A percentile compares a stretch with the other conserved stretches of the same genome.
These are phyloP conservation scores for Penicillium steckii DNA, from an alignment of 495 filamentous ascomycete species.

Conservation along the genomic window DNA sequence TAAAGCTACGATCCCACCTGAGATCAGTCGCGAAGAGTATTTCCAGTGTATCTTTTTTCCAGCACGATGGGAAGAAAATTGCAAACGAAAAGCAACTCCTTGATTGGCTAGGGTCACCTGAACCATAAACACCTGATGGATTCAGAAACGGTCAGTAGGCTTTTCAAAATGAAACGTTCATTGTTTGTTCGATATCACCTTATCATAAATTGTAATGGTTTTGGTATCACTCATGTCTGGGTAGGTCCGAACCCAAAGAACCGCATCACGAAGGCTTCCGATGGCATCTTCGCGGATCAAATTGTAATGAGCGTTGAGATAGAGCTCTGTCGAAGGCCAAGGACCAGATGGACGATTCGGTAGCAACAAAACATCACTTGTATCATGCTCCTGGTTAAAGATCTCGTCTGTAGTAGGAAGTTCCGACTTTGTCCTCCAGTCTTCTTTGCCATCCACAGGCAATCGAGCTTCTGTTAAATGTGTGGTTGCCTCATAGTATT, in stretches of 20 bases:
- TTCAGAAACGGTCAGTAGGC: not conserved
- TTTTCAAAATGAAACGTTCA: not conserved
- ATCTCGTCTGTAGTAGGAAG: conserved; percentile 47
- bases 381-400: conserved; percentile 21
- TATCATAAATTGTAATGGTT: conserved; percentile 68
- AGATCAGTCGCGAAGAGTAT: conserved; percentile 68
- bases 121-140: conserved; percentile 60
- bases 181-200: conserved; percentile 41
- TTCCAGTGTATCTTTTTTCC: conserved; percentile 73
- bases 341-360: conserved; percentile 41
- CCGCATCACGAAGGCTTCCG: conserved; percentile 57
- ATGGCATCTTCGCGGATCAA: conserved; percentile 65
- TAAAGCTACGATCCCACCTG: conserved; percentile 70
- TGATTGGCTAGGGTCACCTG: conserved; percentile 59
- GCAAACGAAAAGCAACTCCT: conserved; percentile 65
- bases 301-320: conserved; percentile 63
- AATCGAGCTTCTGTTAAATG: not conserved
- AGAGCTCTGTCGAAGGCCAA: conserved; percentile 50
- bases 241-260: conserved; percentile 44
- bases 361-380: conserved; percentile 24
- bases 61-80: conserved; percentile 67
- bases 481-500: conserved; percentile 30
- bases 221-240: conserved; percentile 53
- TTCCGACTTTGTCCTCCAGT: conserved; percentile 45
- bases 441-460: conserved; percentile 10